Conservation (phyloP, 805 yeast genomes). For the Wickerhamomyces ciferrii region DNA sequence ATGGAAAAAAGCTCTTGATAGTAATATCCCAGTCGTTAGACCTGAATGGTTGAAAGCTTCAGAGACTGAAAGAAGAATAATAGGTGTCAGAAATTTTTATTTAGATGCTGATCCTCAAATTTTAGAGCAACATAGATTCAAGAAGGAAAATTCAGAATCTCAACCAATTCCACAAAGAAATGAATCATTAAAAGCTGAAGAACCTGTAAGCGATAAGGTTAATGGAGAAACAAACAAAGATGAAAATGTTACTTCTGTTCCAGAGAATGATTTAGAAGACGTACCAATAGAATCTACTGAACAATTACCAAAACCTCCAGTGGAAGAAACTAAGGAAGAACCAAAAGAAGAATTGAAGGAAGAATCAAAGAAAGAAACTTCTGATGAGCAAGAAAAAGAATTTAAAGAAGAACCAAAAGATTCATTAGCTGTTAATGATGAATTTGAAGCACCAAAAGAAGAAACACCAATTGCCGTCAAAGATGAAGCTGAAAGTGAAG, state of each 20-base stretch:
- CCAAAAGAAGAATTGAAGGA: not conserved
- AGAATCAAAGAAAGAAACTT: conserved; percentile 6
- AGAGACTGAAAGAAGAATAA: conserved; percentile 80
- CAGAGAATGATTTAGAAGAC: conserved; percentile 1
- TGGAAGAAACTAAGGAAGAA: conserved; percentile 8
- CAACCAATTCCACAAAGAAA: no score
- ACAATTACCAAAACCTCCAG: conserved; percentile 2
- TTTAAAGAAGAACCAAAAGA: no score
- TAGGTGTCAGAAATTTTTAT: conserved; percentile 87
- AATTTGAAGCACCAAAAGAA: no score
- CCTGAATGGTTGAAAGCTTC: conserved; percentile 98
- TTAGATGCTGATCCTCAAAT: conserved; percentile 46
- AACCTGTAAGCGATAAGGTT: conserved; percentile 3
- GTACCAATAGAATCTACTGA: not conserved
- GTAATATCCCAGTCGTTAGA: conserved; percentile 88
- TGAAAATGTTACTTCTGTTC: conserved; percentile 7
- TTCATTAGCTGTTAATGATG: no score
- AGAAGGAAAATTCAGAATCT: conserved; percentile 12
- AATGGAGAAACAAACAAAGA: conserved; percentile 3
- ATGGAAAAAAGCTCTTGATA: conserved; percentile 72
- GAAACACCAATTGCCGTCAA: not conserved
- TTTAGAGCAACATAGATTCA: conserved; percentile 41
- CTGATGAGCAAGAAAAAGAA: not conserved
- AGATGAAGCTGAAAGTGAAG: not conserved
- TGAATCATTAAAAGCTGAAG: conserved; percentile 8